These are phyloP conservation scores for Nicotiana sylvestris DNA, from an alignment of 257 asterid genomes.

Conservation along the genomic window DNA sequence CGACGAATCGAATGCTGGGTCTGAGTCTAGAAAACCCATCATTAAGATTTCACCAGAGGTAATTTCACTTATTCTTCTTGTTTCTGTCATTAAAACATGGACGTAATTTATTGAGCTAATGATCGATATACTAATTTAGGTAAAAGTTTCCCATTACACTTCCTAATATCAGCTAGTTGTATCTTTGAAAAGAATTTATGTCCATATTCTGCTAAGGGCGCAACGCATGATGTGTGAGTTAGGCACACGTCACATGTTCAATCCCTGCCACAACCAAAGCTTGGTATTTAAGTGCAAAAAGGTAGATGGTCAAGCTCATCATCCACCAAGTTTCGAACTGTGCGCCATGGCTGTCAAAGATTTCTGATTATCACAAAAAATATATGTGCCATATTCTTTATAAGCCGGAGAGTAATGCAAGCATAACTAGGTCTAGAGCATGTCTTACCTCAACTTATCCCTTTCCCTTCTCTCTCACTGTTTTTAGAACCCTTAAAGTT, in stretches of 20 bases:
- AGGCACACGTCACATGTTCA: background rate
- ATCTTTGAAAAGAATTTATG: background rate
- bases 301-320: background rate
- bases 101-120: background rate
- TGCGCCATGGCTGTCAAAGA: background rate
- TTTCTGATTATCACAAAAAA: background rate
- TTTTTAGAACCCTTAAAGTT: background rate
- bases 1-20: slow-evolving; percentile 39
- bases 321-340: background rate
- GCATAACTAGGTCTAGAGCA: background rate
- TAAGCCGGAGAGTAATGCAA: slow-evolving; percentile 1
- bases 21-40: slow-evolving; percentile 37
- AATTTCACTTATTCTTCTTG: slow-evolving; percentile 24
- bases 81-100: slow-evolving; percentile 11
- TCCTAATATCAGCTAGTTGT: background rate
- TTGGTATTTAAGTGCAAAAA: background rate
- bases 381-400: background rate
- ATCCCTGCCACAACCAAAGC: background rate
- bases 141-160: background rate
- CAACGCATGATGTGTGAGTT: background rate
- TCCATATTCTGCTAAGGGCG: background rate
- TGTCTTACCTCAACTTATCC: background rate
- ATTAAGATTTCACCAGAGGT: slow-evolving; percentile 82
- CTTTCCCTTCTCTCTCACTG: background rate
- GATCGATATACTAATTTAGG: background rate